phyloP scores from a whole-genome alignment of 192 early-diverging fungal species.

The Umbelopsis sp. region DNA sequence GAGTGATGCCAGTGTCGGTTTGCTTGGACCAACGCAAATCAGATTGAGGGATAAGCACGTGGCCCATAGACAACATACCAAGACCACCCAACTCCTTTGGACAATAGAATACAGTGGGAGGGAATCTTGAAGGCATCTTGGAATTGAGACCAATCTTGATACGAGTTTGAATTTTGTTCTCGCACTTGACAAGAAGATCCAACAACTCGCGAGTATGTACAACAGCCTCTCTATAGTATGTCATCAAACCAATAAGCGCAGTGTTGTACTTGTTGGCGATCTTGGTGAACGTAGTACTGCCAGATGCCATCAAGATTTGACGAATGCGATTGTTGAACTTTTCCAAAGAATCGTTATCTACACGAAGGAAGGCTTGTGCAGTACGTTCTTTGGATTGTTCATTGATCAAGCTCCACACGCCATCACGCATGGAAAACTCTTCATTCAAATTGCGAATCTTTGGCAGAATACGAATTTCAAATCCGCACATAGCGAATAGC shows the following conservation, averaged over 20 bases:
- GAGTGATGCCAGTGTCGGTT: constrained; percentile 95
- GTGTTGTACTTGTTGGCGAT: constrained; percentile 97
- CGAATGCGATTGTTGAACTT: constrained; percentile 95
- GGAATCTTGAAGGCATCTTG: constrained; percentile 98
- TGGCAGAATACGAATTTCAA: constrained; percentile 95
- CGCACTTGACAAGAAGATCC: constrained; percentile 95
- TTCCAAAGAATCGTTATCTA: constrained; percentile 91
- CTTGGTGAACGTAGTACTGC: constrained; percentile 97
- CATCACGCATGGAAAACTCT: constrained; percentile 87
- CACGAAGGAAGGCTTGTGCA: constrained; percentile 95
- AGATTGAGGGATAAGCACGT: constrained; percentile 96
- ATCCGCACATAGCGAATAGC: constrained; percentile 84
- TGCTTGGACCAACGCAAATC: constrained; percentile 97
- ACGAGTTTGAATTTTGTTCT: constrained; percentile 99
- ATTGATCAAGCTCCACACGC: constrained; percentile 94
- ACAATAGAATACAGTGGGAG: constrained; percentile 88
- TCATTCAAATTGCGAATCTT: constrained; percentile 83
- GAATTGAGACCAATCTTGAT: constrained; percentile 99
- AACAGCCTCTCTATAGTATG: constrained; percentile 97
- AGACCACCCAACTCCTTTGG: constrained; percentile 96
- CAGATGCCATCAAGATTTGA: constrained; percentile 97
- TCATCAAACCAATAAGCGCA: constrained; percentile 94
- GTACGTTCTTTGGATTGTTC: constrained; percentile 98
- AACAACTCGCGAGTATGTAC: constrained; percentile 96
- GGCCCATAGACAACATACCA: constrained; percentile 99